Evolutionary conservation across 2,329 filamentous ascomycete genomes (phyloP), one percentile per base, ranked within the genome.

Genomic region (Pyricularia pennisetigena): DNA sequence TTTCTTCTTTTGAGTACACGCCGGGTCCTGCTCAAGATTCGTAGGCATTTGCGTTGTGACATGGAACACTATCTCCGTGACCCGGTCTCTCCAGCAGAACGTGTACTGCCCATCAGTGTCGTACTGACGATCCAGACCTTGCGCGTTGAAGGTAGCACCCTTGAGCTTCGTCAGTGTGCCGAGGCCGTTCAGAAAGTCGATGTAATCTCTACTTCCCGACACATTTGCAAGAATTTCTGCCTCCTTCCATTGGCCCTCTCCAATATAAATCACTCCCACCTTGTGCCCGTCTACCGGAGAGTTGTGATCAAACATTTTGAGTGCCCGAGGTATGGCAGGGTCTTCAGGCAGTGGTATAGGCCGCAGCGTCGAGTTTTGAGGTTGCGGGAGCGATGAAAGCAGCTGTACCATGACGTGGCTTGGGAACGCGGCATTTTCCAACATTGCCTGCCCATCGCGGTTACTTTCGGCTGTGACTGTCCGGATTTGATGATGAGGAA

Each of bases 1-100:
- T 2, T 89, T 86, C 79, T 99, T 99, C 82, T 99, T 99, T 76
- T 88, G 85, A 70, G 90, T 88, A 74, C 90, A 93, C 70, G 87
- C 85, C 10, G 90, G 86, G 73, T 97, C 93, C 32, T 87, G 84
- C 68, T 93, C 88, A 16, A 90, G 81, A 75, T 96, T 86, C 10
- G 93, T 97, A 0, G 95, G 95, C 95, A 99, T 99, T 84, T 98
- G 93, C 4, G 94, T 99, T 5, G 92, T 93, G 68, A 98, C 90
- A 76, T 98, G 95, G 78, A 96, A 99, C 32, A 98, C 90, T 63
- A 99, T 91, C 76, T 98, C 95, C 5, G 94, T 95, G 69, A 97
- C 93, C 62, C 94, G 87, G 76, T 98, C 95, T 70, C 94, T 91
- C 94, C 95, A 99, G 74, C 92, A 94, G 75, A 94, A 94, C 0